Base-by-base conservation (phyloP, 805 yeast genomes). In the Wickerhamiella dianesei region DNA sequence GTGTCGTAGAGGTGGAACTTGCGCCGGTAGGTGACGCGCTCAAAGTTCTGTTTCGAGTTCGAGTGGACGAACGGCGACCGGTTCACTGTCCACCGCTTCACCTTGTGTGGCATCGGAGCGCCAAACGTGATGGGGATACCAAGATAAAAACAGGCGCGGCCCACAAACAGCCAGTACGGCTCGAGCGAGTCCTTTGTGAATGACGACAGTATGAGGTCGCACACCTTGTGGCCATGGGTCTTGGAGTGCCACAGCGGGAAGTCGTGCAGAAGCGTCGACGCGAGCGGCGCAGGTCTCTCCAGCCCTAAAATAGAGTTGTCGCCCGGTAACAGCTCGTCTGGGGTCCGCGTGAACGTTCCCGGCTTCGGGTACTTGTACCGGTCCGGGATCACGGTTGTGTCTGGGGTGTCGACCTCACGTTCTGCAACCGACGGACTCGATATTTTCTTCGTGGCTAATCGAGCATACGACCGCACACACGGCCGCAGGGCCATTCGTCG, bases 1-100 rank as follows among this genome's bases (percentile, higher is more conserved):
- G 95, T 76, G 63, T 92, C 97, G 72, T 76, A 87, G 22, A 86
- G 82, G 54, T 72, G 73, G 53, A 92, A 70, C 50, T 75, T 63
- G 52, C 94, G 76, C 56, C 80, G 77, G 63, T 77, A 83, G 1
- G 97, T 92, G 43, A 76, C 73, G 68, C 97, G 79, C 68, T 84
- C 83, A 66, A 83, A 92, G 70, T 89, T 92, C 68, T 89, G 95
- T 67, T 92, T 92, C 8, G 92, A 74, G 63, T 87, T 88, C 45
- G 96, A 94, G 60, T 85, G 92, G 18, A 83, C 95, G 63, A 92
- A 92, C 1, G 96, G 96, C 2, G 95, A 79, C 62, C 80, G 76
- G 58, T 82, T 87, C 40, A 92, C 95, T 0, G 98, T 92, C 85
- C 95, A 89, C 56, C 87, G 75, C 64, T 89, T 83, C 56, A 79